phyloP scores from a whole-genome alignment of 768 basidiomycete species.

The Psilocybe cyanescens region DNA sequence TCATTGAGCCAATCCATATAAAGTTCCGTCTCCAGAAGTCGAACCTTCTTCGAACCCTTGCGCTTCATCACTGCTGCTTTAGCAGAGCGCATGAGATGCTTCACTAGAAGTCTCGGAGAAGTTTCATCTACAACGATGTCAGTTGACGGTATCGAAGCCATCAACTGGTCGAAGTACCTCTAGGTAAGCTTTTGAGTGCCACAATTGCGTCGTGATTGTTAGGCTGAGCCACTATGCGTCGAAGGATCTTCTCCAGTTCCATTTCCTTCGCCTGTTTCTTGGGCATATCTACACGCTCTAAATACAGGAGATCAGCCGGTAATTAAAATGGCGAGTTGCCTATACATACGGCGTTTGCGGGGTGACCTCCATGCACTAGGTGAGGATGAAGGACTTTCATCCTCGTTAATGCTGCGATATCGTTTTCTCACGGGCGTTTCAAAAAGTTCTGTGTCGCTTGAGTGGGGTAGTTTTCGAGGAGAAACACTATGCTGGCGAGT shows the following conservation, averaged over 20 bases:
- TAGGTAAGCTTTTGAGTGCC: slow-evolving; percentile 28
- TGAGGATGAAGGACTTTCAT: slow-evolving; percentile 19
- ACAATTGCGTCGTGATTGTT: slow-evolving; percentile 19
- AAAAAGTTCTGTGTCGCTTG: slow-evolving; percentile 33
- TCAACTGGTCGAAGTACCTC: slow-evolving; percentile 20
- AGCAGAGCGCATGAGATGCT: slow-evolving; percentile 35
- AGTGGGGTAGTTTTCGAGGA: slow-evolving; percentile 28
- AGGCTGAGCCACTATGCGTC: slow-evolving; percentile 21
- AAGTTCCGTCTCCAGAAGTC: slow-evolving; percentile 44
- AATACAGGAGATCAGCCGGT: not conserved
- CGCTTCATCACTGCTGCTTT: slow-evolving; percentile 34
- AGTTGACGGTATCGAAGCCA: not conserved
- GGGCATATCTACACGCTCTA: slow-evolving; percentile 20
- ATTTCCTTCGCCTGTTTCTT: slow-evolving; percentile 21
- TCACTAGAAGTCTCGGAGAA: slow-evolving; percentile 24
- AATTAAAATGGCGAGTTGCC: not conserved
- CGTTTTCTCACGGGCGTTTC: slow-evolving; percentile 31
- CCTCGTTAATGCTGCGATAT: slow-evolving; percentile 24
- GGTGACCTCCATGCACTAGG: slow-evolving; percentile 22
- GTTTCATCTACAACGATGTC: slow-evolving; percentile 14
- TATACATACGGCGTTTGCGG: slow-evolving; percentile 30
- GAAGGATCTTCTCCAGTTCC: slow-evolving; percentile 26
- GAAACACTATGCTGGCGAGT: slow-evolving; percentile 19
- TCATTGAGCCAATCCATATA: slow-evolving; percentile 46
- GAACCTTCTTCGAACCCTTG: slow-evolving; percentile 27